Evolutionary conservation across 1,139 yeast genomes (phyloP), one percentile per base, ranked within the genome.

Genomic region (Zygosaccharomyces sapae): DNA sequence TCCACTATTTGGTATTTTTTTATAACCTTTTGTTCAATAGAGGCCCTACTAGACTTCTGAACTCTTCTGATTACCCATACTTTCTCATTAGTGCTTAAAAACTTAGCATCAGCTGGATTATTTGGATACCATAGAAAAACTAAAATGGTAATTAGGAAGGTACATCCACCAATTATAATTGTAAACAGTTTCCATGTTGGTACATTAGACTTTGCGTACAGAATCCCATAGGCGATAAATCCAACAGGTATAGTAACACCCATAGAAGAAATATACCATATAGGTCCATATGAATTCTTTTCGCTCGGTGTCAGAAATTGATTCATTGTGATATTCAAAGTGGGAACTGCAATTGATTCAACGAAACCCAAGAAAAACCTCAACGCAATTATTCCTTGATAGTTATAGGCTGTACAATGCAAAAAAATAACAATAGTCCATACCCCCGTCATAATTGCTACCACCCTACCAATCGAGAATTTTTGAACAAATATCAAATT

Each of bases 61-160:
- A 75, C 75, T 48, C 75, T 67, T 51, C 76, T 66, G 34, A 75
- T 72, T 5, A 68, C 65, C 73, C 75, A 72, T 6, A 74, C 72
- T 53, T 68, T 72, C 56, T 74, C 78, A 45, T 72, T 67, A 1
- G 55, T 54, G 3, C 69, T 46, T 37, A 74, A 63, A 49, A 70
- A 70, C 50, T 59, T 63, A 7, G 71, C 71, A 44, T 63, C 63
- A 4, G 73, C 59, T 20, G 79, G 79, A 52, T 73, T 74, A 50
- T 73, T 67, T 18, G 79, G 79, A 52, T 72, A 75, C 20, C 65
- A 46, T 71, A 75, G 46, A 46, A 66, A 66, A 44, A 61, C 66
- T 6, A 70, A 52, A 0, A 67, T 38, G 1, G 72, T 53, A 13
- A 69, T 50, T 20, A 73, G 20, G 24, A 72, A 61, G 3, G 77